Conservation (phyloP, 106 monocot genomes). For the Dendrobium huoshanense region DNA sequence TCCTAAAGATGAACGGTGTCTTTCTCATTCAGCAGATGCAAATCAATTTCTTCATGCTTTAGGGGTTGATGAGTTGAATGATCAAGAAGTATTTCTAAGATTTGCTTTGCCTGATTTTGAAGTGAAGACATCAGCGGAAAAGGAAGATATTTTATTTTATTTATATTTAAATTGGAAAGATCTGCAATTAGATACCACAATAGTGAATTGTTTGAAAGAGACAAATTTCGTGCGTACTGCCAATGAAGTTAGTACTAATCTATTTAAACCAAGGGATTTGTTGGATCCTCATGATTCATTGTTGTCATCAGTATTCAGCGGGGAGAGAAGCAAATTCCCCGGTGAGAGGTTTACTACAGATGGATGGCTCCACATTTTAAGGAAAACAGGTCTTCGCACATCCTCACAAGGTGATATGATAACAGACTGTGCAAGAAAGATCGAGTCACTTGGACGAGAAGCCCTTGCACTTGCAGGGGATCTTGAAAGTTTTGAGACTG, state of each 20-base stretch:
- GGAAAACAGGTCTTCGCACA: constrained; percentile 68
- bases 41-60: constrained; percentile 57
- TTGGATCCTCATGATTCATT: constrained; percentile 86
- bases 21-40: constrained; percentile 39
- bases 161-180: constrained; percentile 77
- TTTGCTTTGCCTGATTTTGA: constrained; percentile 93
- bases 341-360: constrained; percentile 72
- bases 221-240: constrained; percentile 75
- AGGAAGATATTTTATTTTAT: constrained; percentile 71
- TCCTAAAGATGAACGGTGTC: constrained; percentile 59
- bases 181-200: constrained; percentile 52
- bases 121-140: constrained; percentile 55
- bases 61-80: constrained; percentile 58
- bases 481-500: constrained; percentile 49
- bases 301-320: constrained; percentile 71
- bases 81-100: constrained; percentile 71
- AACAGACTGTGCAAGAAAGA: constrained; percentile 79
- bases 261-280: constrained; percentile 77
- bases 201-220: constrained; percentile 55
- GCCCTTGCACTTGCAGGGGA: constrained; percentile 15
- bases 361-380: constrained; percentile 78
- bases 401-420: constrained; percentile 68
- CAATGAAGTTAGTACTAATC: constrained; percentile 43
- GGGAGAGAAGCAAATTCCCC: constrained; percentile 68
- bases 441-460: constrained; percentile 70